Evolutionary conservation across 139 green algal genomes (phyloP).

Genomic region (Deuterostichococcus epilithicus): DNA sequence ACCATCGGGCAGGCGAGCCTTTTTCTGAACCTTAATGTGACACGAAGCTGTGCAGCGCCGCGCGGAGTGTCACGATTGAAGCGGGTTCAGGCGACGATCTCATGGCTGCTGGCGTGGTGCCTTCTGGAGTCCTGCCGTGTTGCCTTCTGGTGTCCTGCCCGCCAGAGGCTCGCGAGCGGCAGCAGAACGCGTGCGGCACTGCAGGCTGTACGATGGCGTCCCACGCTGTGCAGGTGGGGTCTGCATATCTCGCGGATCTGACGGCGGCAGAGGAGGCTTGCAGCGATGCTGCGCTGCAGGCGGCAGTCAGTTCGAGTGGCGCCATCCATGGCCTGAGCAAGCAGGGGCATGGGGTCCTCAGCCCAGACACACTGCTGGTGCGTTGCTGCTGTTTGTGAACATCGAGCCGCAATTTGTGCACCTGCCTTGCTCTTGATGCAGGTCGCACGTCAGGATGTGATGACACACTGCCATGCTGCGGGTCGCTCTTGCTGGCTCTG

Average conservation of each 20-base stretch:
- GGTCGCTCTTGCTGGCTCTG: too few relatives aligned
- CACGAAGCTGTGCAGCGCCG: not conserved
- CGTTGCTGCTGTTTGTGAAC: too few relatives aligned
- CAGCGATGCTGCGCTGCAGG: conserved; percentile 22
- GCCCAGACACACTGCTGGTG: conserved; percentile 12
- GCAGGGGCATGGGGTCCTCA: conserved; percentile 14
- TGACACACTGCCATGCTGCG: too few relatives aligned
- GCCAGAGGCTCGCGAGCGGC: not conserved
- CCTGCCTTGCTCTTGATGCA: not conserved
- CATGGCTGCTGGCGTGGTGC: not conserved
- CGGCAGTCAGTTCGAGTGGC: conserved; percentile 29
- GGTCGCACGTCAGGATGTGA: too few relatives aligned
- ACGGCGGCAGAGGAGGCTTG: conserved; percentile 32
- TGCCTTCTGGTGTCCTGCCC: not conserved
- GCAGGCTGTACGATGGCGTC: not conserved
- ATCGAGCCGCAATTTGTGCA: too few relatives aligned
- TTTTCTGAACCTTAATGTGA: not conserved
- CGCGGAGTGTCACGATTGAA: not conserved
- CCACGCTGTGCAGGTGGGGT: conserved; percentile 7
- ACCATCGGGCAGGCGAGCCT: conserved; percentile 48
- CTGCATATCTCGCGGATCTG: conserved; percentile 22
- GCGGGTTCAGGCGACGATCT: too few relatives aligned
- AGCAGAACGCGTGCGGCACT: too few relatives aligned
- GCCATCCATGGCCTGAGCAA: conserved; percentile 36
- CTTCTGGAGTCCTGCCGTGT: not conserved